A percentile compares a stretch with the other conserved stretches of the same genome.
Conservation (phyloP, 768 basidiomycete species). For the Cystofilobasidium macerans region DNA sequence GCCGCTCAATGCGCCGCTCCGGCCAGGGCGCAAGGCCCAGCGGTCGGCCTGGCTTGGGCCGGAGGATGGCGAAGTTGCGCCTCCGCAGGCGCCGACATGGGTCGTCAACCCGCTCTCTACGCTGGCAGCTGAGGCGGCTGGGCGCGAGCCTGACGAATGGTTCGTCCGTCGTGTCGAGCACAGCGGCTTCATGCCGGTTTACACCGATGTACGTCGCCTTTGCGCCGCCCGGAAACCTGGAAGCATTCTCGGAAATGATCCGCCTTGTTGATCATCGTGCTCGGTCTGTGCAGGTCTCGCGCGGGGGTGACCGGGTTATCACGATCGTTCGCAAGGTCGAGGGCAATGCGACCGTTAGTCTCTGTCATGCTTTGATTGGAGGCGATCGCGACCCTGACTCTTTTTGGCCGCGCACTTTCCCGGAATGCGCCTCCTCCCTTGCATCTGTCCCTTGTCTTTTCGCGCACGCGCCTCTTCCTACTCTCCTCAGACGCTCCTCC, state of each 20-base stretch:
- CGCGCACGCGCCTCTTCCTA: background rate
- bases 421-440: too few species aligned
- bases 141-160: background rate
- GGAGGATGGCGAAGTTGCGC: background rate
- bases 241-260: background rate
- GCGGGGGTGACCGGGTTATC: background rate
- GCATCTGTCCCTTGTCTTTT: too few species aligned
- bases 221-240: too few species aligned
- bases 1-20: background rate
- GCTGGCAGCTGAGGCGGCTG: background rate
- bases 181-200: conserved; percentile 10
- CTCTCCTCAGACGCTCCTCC: background rate
- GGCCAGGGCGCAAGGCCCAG: background rate
- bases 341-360: background rate
- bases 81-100: background rate
- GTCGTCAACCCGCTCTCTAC: background rate
- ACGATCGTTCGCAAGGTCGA: background rate
- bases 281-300: background rate
- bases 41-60: conserved; percentile 5
- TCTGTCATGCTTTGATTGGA: too few species aligned
- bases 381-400: too few species aligned
- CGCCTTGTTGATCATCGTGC: background rate
- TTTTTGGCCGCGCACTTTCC: too few species aligned
- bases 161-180: background rate
- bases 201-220: conserved; percentile 5